Evolutionary conservation across 1,139 yeast genomes (phyloP).

Genomic region (Hanseniaspora uvarum): DNA sequence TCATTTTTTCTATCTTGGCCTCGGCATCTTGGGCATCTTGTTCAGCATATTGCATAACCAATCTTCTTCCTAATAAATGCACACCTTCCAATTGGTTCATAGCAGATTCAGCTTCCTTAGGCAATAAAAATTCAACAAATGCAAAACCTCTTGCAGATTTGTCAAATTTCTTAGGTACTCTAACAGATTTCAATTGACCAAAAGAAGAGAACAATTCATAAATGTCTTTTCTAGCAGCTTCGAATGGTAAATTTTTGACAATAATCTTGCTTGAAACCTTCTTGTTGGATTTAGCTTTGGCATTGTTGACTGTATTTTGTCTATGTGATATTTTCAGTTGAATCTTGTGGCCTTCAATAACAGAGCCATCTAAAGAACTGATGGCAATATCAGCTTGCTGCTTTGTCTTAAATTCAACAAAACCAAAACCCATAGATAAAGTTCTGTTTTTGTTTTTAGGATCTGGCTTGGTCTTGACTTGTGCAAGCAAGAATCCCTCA

Average conservation of each 20-base stretch:
- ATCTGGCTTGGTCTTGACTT: constrained; percentile 81
- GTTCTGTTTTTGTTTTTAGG: constrained; percentile 55
- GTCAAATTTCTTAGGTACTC: constrained; percentile 94
- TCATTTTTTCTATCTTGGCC: constrained; percentile 82
- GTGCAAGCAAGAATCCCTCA: constrained; percentile 73
- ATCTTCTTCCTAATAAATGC: constrained; percentile 88
- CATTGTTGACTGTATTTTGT: constrained; percentile 26
- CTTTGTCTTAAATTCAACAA: constrained; percentile 73
- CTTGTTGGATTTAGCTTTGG: constrained; percentile 26
- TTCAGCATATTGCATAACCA: constrained; percentile 92
- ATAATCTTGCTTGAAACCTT: constrained; percentile 61
- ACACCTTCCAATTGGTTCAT: constrained; percentile 91
- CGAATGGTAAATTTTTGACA: constrained; percentile 94
- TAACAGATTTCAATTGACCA: constrained; percentile 87
- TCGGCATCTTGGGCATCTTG: constrained; percentile 74
- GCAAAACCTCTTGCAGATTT: constrained; percentile 96
- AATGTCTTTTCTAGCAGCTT: constrained; percentile 84
- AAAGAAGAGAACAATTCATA: constrained; percentile 84
- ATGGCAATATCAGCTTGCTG: constrained; percentile 74
- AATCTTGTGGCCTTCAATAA: constrained; percentile 79
- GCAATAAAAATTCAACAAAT: constrained; percentile 78
- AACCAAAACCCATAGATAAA: constrained; percentile 95
- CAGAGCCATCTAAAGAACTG: constrained; percentile 60
- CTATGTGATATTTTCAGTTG: constrained; percentile 84
- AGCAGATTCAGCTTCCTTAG: constrained; percentile 93